Evolutionary conservation across 371 early-diverging fungal species (phyloP).

Genomic region (Coemansia sp.): DNA sequence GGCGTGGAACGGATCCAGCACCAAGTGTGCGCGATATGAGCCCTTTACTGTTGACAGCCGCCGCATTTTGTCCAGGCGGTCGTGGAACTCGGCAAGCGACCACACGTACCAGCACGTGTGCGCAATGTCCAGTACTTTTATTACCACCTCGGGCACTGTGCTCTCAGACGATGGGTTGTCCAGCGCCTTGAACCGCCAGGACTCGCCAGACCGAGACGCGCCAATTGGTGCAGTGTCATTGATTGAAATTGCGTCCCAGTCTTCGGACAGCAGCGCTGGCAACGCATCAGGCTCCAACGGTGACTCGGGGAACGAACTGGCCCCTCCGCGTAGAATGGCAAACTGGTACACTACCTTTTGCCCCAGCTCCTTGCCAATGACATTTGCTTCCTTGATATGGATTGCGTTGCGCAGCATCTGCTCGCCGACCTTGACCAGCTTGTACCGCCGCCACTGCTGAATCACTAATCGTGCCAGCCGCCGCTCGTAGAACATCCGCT

Average conservation of each 20-base stretch:
- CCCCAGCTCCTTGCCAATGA: slow-evolving; percentile 74
- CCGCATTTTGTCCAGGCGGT: slow-evolving; percentile 73
- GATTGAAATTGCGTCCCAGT: slow-evolving; percentile 32
- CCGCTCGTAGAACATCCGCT: slow-evolving; percentile 50
- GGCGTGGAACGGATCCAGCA: slow-evolving; percentile 76
- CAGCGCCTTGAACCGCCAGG: slow-evolving; percentile 15
- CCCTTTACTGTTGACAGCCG: slow-evolving; percentile 73
- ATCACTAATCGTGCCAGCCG: slow-evolving; percentile 57
- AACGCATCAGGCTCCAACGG: slow-evolving; percentile 50
- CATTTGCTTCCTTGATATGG: slow-evolving; percentile 83
- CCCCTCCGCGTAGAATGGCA: slow-evolving; percentile 54
- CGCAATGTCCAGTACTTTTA: slow-evolving; percentile 71
- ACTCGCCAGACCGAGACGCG: background rate
- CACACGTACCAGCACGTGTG: slow-evolving; percentile 71
- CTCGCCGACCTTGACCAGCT: slow-evolving; percentile 73
- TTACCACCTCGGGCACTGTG: slow-evolving; percentile 53
- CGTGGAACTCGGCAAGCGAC: slow-evolving; percentile 69
- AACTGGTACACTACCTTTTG: slow-evolving; percentile 82
- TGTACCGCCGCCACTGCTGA: slow-evolving; percentile 61
- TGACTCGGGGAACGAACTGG: slow-evolving; percentile 27
- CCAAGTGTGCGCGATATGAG: slow-evolving; percentile 69
- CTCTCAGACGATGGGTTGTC: slow-evolving; percentile 18
- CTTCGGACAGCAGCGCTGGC: slow-evolving; percentile 33
- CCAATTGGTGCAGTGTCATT: background rate
- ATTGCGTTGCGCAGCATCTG: slow-evolving; percentile 67